phyloP scores from a whole-genome alignment of 1,284 basidiomycete genomes.

The Xerocomus amazonicus region DNA sequence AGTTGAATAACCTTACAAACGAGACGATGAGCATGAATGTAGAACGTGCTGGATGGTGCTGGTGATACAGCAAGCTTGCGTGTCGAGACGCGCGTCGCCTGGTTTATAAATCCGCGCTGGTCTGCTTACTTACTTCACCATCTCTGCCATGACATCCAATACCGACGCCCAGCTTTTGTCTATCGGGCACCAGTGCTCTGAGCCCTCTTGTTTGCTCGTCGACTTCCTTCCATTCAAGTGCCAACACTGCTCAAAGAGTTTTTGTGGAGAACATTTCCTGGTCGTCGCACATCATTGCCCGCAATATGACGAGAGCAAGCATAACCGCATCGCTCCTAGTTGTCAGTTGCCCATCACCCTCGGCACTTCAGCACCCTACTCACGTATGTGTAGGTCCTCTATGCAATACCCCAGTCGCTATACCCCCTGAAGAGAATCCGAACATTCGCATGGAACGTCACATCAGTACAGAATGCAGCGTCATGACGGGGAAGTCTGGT shows the following conservation, averaged over 20 bases:
- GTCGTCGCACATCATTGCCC: constrained; percentile 61
- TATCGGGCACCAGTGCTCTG: constrained; percentile 70
- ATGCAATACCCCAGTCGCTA: constrained; percentile 66
- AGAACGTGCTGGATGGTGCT: constrained; percentile 7
- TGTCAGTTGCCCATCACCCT: constrained; percentile 41
- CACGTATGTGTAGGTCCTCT: constrained; percentile 51
- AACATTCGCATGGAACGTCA: constrained; percentile 75
- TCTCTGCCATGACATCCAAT: constrained; percentile 12
- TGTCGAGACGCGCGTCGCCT: constrained; percentile 22
- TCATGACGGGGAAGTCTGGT: constrained; percentile 50
- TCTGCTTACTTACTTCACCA: not conserved
- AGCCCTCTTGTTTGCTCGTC: constrained; percentile 58
- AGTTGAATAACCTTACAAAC: constrained; percentile 18
- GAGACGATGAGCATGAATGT: constrained; percentile 21
- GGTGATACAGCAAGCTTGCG: constrained; percentile 20
- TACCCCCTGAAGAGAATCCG: constrained; percentile 70
- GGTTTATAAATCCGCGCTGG: constrained; percentile 20
- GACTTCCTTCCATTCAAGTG: constrained; percentile 84
- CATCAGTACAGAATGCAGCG: constrained; percentile 59
- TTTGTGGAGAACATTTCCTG: constrained; percentile 73
- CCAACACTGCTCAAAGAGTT: constrained; percentile 62
- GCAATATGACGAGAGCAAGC: constrained; percentile 65
- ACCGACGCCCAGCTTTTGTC: constrained; percentile 47
- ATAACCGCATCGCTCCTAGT: constrained; percentile 68
- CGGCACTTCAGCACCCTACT: not conserved